Evolutionary conservation across 768 basidiomycete species (phyloP).

Genomic region (Pisolithus orientalis): DNA sequence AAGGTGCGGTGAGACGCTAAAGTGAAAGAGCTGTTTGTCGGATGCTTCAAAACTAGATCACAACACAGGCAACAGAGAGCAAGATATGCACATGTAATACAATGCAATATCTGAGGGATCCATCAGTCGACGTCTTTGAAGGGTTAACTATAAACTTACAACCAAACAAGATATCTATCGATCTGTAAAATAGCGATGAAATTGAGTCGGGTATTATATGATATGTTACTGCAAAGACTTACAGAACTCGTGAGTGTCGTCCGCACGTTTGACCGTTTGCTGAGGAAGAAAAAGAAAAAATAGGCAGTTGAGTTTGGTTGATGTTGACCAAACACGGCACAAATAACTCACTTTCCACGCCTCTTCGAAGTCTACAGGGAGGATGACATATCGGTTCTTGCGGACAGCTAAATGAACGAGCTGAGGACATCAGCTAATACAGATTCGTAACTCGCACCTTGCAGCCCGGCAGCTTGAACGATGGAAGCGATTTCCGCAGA

Average conservation of each 20-base stretch:
- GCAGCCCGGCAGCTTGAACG: conserved; percentile 94
- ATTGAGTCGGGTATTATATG: conserved; percentile 5
- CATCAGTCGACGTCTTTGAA: conserved; percentile 11
- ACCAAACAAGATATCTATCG: conserved; percentile 25
- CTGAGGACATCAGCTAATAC: not conserved
- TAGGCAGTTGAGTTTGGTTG: conserved; percentile 25
- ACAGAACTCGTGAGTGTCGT: conserved; percentile 98
- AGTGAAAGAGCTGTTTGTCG: conserved; percentile 62
- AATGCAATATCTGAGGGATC: conserved; percentile 20
- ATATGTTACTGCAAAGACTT: conserved; percentile 27
- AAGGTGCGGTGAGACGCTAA: conserved; percentile 65
- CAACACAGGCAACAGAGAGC: conserved; percentile 9
- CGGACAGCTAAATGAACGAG: conserved; percentile 64
- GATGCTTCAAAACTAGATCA: conserved; percentile 4
- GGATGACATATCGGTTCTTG: conserved; percentile 96
- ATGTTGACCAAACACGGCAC: conserved; percentile 35
- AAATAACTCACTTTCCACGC: conserved; percentile 95
- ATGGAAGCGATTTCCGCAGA: conserved; percentile 95
- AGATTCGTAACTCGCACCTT: conserved; percentile 47
- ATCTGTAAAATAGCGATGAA: conserved; percentile 23
- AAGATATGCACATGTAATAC: conserved; percentile 31
- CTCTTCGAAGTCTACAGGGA: conserved; percentile 97
- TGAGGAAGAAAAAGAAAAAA: conserved; percentile 35
- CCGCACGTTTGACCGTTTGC: conserved; percentile 94
- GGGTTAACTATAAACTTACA: conserved; percentile 32